Evolutionary conservation across 2,329 filamentous ascomycete species (phyloP).

Genomic region (Pseudocercospora fuligena): DNA sequence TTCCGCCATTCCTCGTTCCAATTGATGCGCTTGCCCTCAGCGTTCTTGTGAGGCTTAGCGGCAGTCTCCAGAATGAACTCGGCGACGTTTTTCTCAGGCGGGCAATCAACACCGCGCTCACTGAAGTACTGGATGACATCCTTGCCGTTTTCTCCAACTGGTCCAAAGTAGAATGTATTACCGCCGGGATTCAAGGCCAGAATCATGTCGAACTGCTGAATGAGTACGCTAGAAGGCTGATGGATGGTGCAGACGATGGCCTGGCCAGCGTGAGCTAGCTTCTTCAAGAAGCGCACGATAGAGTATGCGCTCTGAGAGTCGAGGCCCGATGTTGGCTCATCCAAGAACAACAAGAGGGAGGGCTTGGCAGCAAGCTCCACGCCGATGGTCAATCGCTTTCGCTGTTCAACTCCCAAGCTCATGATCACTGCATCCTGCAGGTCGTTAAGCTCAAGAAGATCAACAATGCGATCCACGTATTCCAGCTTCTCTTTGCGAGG

Average conservation of each 20-base stretch:
- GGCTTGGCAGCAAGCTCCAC: conserved; percentile 75
- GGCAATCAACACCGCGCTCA: conserved; percentile 68
- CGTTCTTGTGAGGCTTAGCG: conserved; percentile 59
- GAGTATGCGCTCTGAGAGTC: conserved; percentile 72
- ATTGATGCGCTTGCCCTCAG: conserved; percentile 63
- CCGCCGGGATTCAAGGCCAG: conserved; percentile 70
- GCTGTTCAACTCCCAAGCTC: conserved; percentile 69
- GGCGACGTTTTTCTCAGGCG: conserved; percentile 68
- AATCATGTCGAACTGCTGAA: conserved; percentile 76
- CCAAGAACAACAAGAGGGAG: conserved; percentile 69
- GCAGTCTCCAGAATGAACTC: conserved; percentile 71
- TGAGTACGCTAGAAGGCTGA: conserved; percentile 70
- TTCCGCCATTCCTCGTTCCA: conserved; percentile 78
- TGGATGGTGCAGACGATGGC: conserved; percentile 77
- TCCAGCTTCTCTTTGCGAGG: conserved; percentile 66
- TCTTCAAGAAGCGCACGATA: conserved; percentile 71
- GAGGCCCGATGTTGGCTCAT: conserved; percentile 73
- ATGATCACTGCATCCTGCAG: conserved; percentile 70
- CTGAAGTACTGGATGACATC: conserved; percentile 71
- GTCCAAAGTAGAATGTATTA: conserved; percentile 75
- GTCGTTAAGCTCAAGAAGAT: conserved; percentile 67
- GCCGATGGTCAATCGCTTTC: conserved; percentile 74
- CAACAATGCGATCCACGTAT: conserved; percentile 70
- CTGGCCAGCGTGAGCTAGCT: conserved; percentile 68
- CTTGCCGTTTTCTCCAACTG: conserved; percentile 69